A percentile compares a stretch with the other conserved stretches of the same genome.
phyloP scores from a whole-genome alignment of 2,329 filamentous ascomycete genomes.

The Beauveria asiatica region DNA sequence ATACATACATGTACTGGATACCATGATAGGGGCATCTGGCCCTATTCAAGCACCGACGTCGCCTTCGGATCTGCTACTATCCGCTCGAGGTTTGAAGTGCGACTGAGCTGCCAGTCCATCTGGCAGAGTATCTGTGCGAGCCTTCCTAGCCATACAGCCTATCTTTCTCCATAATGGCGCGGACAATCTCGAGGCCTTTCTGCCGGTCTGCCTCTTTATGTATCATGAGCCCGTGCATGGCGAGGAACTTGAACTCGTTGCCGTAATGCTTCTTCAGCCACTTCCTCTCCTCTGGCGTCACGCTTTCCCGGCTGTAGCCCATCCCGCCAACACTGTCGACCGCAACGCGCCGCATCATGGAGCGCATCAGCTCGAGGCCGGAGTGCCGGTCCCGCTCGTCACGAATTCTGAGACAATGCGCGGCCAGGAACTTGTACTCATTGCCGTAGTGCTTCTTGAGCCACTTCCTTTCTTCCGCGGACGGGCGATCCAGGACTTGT shows the following conservation, averaged over 20 bases:
- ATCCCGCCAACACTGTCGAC: no score
- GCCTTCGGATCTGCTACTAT: no score
- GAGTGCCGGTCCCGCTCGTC: no score
- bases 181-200: neutral
- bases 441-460: neutral
- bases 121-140: neutral
- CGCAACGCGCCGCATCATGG: no score
- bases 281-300: neutral
- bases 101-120: no score
- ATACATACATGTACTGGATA: no score
- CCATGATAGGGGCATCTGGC: no score
- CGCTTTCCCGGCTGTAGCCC: no score
- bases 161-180: neutral
- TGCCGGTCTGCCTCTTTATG: neutral
- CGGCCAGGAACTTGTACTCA: neutral
- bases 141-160: neutral
- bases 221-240: neutral
- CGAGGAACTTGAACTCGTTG: neutral
- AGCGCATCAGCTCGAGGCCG: no score
- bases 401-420: no score
- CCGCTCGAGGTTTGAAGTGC: no score
- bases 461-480: neutral
- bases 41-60: no score
- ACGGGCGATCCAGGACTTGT: neutral
- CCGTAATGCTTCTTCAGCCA: neutral